phyloP scores from a whole-genome alignment of 179 eudicot species.

The Silene vulgaris region DNA sequence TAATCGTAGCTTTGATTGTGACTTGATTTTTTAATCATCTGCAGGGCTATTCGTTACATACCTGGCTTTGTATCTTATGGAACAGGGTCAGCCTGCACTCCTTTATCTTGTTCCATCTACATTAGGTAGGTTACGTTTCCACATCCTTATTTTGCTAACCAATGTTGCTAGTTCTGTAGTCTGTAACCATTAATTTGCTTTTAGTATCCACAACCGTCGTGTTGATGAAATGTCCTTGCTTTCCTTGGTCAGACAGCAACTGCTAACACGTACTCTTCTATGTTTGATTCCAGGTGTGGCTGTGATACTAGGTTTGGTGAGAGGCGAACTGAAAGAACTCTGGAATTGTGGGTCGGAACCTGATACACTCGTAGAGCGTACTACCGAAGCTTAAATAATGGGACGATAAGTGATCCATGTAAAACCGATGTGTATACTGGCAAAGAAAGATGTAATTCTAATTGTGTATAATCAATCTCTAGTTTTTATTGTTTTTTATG shows the following conservation, averaged over 20 bases:
- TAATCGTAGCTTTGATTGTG: not conserved
- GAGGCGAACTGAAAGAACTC: conserved; percentile 64
- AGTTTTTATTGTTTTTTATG: not conserved
- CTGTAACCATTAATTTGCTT: too few relatives aligned
- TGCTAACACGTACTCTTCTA: not conserved
- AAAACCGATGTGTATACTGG: conserved; percentile 7
- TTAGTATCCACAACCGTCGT: too few relatives aligned
- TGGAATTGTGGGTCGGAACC: conserved; percentile 45
- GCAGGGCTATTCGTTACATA: conserved; percentile 71
- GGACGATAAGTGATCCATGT: not conserved
- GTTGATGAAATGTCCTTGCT: too few relatives aligned
- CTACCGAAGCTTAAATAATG: conserved; percentile 25
- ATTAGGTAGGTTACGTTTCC: conserved; percentile 45
- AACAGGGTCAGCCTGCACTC: conserved; percentile 90
- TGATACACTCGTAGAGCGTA: conserved; percentile 14
- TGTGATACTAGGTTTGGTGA: conserved; percentile 40
- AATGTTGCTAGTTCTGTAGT: not conserved
- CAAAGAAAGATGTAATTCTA: conserved; percentile 6
- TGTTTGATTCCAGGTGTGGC: conserved; percentile 39
- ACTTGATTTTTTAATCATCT: not conserved
- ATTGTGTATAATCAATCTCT: conserved; percentile 9
- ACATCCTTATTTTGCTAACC: not conserved
- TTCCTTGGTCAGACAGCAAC: not conserved
- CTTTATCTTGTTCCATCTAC: conserved; percentile 93
- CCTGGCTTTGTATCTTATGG: conserved; percentile 66